A percentile compares a stretch with the other conserved stretches of the same genome.
These are phyloP conservation scores for Aspergillus tubingensis DNA, from an alignment of 2,329 filamentous ascomycete genomes.

Conservation along the genomic window DNA sequence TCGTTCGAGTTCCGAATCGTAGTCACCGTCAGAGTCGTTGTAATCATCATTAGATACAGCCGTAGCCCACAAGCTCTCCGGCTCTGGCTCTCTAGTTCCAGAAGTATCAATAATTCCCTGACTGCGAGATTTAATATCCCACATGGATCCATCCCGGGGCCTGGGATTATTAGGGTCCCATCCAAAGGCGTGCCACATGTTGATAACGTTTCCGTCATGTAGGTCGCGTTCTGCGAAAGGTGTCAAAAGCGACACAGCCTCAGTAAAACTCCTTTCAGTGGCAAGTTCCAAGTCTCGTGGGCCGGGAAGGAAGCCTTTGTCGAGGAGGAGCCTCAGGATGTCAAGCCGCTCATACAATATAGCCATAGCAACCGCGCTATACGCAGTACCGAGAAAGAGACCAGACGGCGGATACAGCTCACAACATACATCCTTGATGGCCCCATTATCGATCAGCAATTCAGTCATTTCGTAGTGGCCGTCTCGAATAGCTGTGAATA, in stretches of 20 bases:
- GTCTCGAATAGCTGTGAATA: slow-evolving; percentile 6
- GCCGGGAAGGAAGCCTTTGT: not conserved
- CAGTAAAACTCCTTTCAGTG: not conserved
- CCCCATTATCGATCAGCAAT: slow-evolving; percentile 11
- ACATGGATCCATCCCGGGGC: too few relatives aligned
- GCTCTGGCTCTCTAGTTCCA: not conserved
- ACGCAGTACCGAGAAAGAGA: not conserved
- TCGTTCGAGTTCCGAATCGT: too few relatives aligned
- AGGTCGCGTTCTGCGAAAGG: not conserved
- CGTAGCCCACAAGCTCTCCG: not conserved
- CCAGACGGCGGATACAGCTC: not conserved
- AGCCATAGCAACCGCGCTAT: slow-evolving; percentile 1
- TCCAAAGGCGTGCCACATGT: too few relatives aligned
- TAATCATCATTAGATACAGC: too few relatives aligned
- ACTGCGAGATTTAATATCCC: not conserved
- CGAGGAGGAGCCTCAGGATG: slow-evolving; percentile 9
- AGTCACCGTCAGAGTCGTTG: too few relatives aligned
- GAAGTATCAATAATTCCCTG: not conserved
- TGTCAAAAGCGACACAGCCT: not conserved
- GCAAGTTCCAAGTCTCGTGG: not conserved
- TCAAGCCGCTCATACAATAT: not conserved
- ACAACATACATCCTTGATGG: not conserved
- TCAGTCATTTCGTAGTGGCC: slow-evolving; percentile 1
- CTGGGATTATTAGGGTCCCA: too few relatives aligned
- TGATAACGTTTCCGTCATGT: not conserved